These are phyloP conservation scores for Fusarium nelsonii DNA, from an alignment of 2,329 filamentous ascomycete genomes.

Conservation along the genomic window DNA sequence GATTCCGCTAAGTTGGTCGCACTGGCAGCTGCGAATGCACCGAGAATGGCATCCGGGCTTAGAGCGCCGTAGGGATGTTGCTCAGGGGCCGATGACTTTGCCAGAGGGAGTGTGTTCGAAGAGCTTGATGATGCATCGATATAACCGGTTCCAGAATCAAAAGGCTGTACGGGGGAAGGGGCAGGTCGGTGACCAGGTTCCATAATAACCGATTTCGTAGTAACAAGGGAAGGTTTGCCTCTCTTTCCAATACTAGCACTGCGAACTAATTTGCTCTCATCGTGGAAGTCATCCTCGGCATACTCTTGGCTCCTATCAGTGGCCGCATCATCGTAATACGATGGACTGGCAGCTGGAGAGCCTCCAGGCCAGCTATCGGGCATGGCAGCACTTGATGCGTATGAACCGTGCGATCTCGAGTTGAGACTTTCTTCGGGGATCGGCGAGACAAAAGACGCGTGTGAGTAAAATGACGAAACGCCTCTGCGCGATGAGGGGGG, in stretches of 20 bases:
- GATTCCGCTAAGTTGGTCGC: constrained; percentile 57
- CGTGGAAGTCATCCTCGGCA: constrained; percentile 61
- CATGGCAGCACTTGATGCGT: constrained; percentile 79
- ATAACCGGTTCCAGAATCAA: constrained; percentile 60
- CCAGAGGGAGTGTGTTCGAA: constrained; percentile 56
- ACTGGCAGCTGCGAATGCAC: constrained; percentile 64
- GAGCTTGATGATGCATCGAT: constrained; percentile 62
- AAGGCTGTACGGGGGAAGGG: constrained; percentile 57
- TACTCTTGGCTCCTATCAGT: constrained; percentile 59
- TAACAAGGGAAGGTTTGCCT: constrained; percentile 69
- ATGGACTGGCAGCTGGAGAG: constrained; percentile 60
- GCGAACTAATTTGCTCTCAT: constrained; percentile 69
- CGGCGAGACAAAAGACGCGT: constrained; percentile 76
- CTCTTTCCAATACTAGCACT: constrained; percentile 72
- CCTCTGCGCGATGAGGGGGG: constrained; percentile 71
- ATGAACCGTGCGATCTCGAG: constrained; percentile 71
- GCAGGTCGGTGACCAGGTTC: constrained; percentile 47
- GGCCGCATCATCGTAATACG: constrained; percentile 64
- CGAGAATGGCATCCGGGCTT: constrained; percentile 62
- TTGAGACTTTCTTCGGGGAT: constrained; percentile 78
- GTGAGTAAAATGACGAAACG: constrained; percentile 74
- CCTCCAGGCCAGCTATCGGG: constrained; percentile 73
- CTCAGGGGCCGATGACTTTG: constrained; percentile 32
- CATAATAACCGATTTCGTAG: constrained; percentile 45
- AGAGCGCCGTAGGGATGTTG: constrained; percentile 41